Evolutionary conservation across 2,329 filamentous ascomycete species (phyloP), one percentile per base, ranked within the genome.

Genomic region (Grosmannia penicillata): DNA sequence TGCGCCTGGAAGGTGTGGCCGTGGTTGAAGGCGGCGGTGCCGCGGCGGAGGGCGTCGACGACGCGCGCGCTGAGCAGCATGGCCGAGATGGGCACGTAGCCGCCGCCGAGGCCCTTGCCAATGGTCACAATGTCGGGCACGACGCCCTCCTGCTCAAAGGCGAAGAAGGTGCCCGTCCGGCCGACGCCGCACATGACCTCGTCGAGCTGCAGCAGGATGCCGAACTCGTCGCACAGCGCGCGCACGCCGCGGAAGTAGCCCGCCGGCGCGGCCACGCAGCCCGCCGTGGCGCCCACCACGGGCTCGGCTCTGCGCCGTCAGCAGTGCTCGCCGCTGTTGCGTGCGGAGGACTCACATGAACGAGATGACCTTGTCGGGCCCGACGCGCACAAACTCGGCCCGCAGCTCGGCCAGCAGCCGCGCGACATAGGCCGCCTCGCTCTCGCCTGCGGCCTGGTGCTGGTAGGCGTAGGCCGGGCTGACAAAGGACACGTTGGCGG

Each of bases 111-210:
- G 0, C 72, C 74, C 51, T 84, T 83, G 0, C 74, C 79, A 9
- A 81, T 57, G 0, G 75, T 73, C 51, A 78, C 68, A 5, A 84
- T 64, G 48, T 83, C 78, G 0, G 70, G 71, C 2, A 58, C 58
- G 4, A 70, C 56, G 17, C 36, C 37, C 22, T 75, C 66, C 34
- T 72, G 62, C 46, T 78, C 63, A 68, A 72, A 82, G 2, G 72
- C 70, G 55, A 82, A 69, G 46, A 78, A 54, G 5, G 59, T 65
- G 0, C 74, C 75, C 0, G 65, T 66, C 1, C 75, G 59, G 1
- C 76, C 75, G 54, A 70, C 69, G 3, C 77, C 77, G 34, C 71
- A 78, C 78, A 86, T 83, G 32, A 85, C 67, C 37, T 89, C 83
- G 49, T 91, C 84, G 0, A 89, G 58, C 33, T 89, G 78, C n/a